Evolutionary conservation across 2,329 filamentous ascomycete species (phyloP), one percentile per base, ranked within the genome.

Genomic region (Aspergillus sp.): DNA sequence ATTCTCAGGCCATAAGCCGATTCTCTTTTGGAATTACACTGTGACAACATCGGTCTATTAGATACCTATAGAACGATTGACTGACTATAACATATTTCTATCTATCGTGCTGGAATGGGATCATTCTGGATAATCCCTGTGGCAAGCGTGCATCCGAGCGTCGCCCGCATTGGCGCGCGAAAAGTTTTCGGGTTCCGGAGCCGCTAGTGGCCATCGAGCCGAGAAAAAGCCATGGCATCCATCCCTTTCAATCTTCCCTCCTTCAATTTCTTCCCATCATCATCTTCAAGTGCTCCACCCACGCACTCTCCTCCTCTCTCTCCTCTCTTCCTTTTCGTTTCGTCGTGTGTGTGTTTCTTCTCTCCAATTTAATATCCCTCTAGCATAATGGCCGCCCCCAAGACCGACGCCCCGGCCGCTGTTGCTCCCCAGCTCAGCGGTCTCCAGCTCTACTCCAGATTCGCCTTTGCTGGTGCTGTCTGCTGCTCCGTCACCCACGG

Each of bases 401-500:
- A 59, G 36, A 53, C 50, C 49, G 51, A 38, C 41, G 32, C 48
- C 36, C 50, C 54, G 34, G 52, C 51, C 49, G 20, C 57, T 48
- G 49, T 58, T 47, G 43, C 58, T 57, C 50, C 75, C 56, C 67
- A 84, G 74, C 80, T 85, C 61, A 79, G 74, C 64, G 85, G 86
- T 58, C 45, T 91, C 64, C 80, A 75, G 56, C 89, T 99, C 68
- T 97, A 97, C 87, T 89, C 90, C 69, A 86, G 91, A 78, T 97
- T 97, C 81, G 93, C 94, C 79, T 88, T 99, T 70, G 92, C 94
- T 69, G 94, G 94, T 80, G 94, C 94, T 68, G 81, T 97, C 82
- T 97, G 94, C 87, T 99, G 94, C 80, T 94, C 92, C 68, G 81
- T 97, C 80, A 99, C 94, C 73, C 94, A 99, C 85, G 94, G 93